Evolutionary conservation across 345 rosid genomes (phyloP).

Genomic region (Populus euphratica): DNA sequence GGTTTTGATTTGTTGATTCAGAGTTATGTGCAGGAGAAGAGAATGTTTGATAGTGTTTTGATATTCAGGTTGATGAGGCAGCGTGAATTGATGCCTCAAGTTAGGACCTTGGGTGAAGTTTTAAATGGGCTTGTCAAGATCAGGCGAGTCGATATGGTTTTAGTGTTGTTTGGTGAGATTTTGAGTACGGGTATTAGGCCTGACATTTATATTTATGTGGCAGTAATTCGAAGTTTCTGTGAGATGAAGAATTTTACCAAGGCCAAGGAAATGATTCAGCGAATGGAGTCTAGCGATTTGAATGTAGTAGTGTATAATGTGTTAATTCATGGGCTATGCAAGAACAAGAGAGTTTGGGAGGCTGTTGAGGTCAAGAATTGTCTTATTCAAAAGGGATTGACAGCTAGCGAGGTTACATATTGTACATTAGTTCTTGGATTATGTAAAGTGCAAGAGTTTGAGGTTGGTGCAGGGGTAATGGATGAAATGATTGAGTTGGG

Average conservation of each 20-base stretch:
- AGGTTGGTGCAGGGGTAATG: slow-evolving; percentile 46
- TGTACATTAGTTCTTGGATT: slow-evolving; percentile 67
- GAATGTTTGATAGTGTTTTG: slow-evolving; percentile 46
- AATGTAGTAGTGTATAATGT: slow-evolving; percentile 68
- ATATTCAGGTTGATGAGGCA: slow-evolving; percentile 62
- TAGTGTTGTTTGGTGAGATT: slow-evolving; percentile 62
- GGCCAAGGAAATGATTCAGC: slow-evolving; percentile 56
- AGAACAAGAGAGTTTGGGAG: slow-evolving; percentile 54
- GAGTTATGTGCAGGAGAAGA: slow-evolving; percentile 57
- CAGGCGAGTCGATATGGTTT: slow-evolving; percentile 49
- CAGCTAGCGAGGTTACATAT: slow-evolving; percentile 62
- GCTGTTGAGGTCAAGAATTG: slow-evolving; percentile 62
- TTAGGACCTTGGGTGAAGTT: slow-evolving; percentile 65
- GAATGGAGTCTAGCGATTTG: slow-evolving; percentile 50
- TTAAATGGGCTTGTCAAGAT: slow-evolving; percentile 57
- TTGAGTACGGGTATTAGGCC: slow-evolving; percentile 41
- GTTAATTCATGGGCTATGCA: slow-evolving; percentile 79
- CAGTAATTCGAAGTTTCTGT: slow-evolving; percentile 66
- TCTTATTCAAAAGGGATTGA: slow-evolving; percentile 42
- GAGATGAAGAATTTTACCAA: slow-evolving; percentile 59
- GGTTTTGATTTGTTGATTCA: slow-evolving; percentile 88
- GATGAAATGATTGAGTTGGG: slow-evolving; percentile 67
- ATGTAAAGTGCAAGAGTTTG: slow-evolving; percentile 61
- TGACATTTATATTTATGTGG: slow-evolving; percentile 56
- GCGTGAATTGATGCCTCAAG: slow-evolving; percentile 50